phyloP scores from a whole-genome alignment of 169 alveolate species.

The Plasmodium gonderi region DNA sequence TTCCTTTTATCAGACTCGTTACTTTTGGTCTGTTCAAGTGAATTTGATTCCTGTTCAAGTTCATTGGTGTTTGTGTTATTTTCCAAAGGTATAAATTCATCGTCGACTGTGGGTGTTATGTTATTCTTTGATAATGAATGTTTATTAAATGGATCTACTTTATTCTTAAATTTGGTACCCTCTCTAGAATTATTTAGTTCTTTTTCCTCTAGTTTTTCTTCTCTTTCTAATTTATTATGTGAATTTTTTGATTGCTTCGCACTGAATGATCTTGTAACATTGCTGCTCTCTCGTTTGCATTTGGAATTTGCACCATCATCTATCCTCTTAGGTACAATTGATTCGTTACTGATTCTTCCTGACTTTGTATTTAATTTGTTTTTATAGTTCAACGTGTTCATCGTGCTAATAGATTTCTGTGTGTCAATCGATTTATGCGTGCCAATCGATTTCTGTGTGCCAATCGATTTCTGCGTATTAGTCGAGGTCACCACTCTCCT shows the following conservation, averaged over 20 bases:
- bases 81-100: neutral
- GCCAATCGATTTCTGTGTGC: too few relatives aligned
- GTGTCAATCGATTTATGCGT: neutral
- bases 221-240: neutral
- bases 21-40: neutral
- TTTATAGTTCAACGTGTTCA: neutral
- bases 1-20: slow-evolving; percentile 11
- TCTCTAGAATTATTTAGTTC: neutral
- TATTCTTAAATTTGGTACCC: neutral
- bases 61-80: neutral
- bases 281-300: neutral
- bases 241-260: slow-evolving; percentile 9
- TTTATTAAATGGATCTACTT: neutral
- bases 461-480: neutral
- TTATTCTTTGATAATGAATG: neutral
- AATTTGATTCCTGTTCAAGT: neutral
- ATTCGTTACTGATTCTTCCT: neutral
- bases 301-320: slow-evolving; percentile 9
- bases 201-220: neutral
- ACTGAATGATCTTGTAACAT: neutral
- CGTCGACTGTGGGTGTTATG: neutral
- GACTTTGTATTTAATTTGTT: neutral
- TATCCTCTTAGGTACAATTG: slow-evolving; percentile 10
- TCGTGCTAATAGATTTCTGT: neutral
- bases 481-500: neutral